These are phyloP conservation scores for Ophiostoma perfectum DNA, from an alignment of 2,329 filamentous ascomycete species.

Conservation along the genomic window DNA sequence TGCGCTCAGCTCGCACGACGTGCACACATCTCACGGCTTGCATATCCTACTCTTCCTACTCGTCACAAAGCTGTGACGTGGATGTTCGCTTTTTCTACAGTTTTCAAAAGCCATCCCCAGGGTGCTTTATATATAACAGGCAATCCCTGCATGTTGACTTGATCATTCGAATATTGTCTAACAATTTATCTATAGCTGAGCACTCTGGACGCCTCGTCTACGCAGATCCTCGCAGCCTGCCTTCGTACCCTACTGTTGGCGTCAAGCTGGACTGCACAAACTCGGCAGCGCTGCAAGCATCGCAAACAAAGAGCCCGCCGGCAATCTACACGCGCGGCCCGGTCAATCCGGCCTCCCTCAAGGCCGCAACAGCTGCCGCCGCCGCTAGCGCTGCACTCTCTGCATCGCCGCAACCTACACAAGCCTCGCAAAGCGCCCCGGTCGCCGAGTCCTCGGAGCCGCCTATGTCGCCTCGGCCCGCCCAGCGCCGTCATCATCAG, in stretches of 20 bases:
- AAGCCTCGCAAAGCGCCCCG: not conserved
- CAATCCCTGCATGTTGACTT: too few species aligned
- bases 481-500: slow-evolving; percentile 40
- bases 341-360: slow-evolving; percentile 22
- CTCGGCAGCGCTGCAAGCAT: slow-evolving; percentile 17
- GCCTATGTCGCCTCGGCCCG: not conserved
- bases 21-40: not conserved
- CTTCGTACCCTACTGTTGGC: slow-evolving; percentile 66
- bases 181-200: slow-evolving; percentile 4
- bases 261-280: slow-evolving; percentile 41
- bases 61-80: too few species aligned
- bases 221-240: slow-evolving; percentile 66
- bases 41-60: not conserved
- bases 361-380: slow-evolving; percentile 24
- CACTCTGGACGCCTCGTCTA: slow-evolving; percentile 54
- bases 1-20: not conserved
- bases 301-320: slow-evolving; percentile 18
- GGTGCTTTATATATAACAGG: too few species aligned
- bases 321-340: slow-evolving; percentile 14
- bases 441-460: not conserved
- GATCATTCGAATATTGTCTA: not conserved
- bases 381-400: slow-evolving; percentile 22
- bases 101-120: too few species aligned
- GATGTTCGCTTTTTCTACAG: too few species aligned
- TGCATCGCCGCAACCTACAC: not conserved